These are phyloP conservation scores for Fomitopsis pulvina DNA, from an alignment of 768 basidiomycete species.

Conservation along the genomic window DNA sequence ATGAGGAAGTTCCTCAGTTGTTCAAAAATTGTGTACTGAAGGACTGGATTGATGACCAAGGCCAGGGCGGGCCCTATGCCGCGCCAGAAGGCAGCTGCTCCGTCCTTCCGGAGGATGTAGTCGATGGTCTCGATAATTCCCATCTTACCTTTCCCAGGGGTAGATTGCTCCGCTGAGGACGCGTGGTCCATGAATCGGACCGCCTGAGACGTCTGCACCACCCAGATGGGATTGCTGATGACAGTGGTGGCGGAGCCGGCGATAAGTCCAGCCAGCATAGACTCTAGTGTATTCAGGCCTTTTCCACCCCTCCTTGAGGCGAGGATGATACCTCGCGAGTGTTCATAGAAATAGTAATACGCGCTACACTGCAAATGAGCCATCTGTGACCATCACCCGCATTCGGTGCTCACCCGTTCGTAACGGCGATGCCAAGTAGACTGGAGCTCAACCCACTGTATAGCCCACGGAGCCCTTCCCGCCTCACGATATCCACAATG, in stretches of 20 bases:
- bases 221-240: conserved; percentile 94
- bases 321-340: conserved; percentile 52
- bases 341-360: conserved; percentile 91
- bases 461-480: conserved; percentile 78
- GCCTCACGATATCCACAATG: conserved; percentile 68
- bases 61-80: conserved; percentile 92
- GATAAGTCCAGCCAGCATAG: conserved; percentile 81
- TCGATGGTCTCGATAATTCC: conserved; percentile 61
- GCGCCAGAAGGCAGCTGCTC: conserved; percentile 81
- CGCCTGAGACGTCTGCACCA: conserved; percentile 87
- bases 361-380: conserved; percentile 40
- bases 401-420: conserved; percentile 63
- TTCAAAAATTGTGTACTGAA: conserved; percentile 94
- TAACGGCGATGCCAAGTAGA: conserved; percentile 85
- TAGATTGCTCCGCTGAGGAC: background rate
- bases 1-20: conserved; percentile 86
- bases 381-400: background rate
- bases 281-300: conserved; percentile 78
- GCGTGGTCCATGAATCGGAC: conserved; percentile 45
- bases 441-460: conserved; percentile 86
- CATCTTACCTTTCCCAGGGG: conserved; percentile 33
- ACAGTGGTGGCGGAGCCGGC: conserved; percentile 89
- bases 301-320: conserved; percentile 48
- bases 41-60: conserved; percentile 90
- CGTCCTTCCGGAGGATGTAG: conserved; percentile 66